Evolutionary conservation across 116 monocot species (phyloP).

Genomic region (Phalaenopsis hybrid): DNA sequence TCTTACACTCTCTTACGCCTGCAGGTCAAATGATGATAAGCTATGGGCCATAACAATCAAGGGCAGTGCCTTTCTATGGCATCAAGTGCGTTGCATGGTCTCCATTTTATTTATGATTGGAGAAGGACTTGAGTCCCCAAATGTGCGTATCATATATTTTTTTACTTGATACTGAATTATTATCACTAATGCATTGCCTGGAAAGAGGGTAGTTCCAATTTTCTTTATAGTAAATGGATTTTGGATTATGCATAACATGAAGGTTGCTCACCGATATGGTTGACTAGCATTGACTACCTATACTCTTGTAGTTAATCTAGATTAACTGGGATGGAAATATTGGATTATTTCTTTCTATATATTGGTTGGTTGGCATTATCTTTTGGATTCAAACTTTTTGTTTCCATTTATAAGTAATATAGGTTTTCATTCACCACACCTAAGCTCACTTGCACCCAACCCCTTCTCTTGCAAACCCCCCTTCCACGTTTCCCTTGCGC

Average conservation of each 20-base stretch:
- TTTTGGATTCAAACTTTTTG: background rate
- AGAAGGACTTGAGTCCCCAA: constrained; percentile 72
- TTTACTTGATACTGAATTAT: background rate
- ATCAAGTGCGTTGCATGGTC: constrained; percentile 97
- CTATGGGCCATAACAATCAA: constrained; percentile 72
- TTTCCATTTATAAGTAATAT: background rate
- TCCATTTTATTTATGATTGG: constrained; percentile 92
- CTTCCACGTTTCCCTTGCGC: no score
- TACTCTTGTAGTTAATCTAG: background rate
- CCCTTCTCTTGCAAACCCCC: no score
- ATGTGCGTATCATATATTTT: constrained; percentile 35
- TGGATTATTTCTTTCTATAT: background rate
- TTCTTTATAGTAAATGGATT: background rate
- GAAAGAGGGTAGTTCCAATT: background rate
- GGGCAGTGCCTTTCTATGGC: constrained; percentile 96
- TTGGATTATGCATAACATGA: background rate
- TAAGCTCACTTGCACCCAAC: no score
- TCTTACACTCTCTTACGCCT: constrained; percentile 5
- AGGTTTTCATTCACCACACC: background rate
- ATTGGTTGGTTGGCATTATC: background rate
- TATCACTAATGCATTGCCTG: background rate
- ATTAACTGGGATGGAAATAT: background rate
- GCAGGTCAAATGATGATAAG: constrained; percentile 56
- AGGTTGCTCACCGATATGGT: background rate
- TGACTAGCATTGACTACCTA: background rate